Percentiles rank a stretch among this genome's conserved stretches.
These are phyloP conservation scores for Phyllosticta capitalensis DNA, from an alignment of 2,329 filamentous ascomycete species.

Conservation along the genomic window DNA sequence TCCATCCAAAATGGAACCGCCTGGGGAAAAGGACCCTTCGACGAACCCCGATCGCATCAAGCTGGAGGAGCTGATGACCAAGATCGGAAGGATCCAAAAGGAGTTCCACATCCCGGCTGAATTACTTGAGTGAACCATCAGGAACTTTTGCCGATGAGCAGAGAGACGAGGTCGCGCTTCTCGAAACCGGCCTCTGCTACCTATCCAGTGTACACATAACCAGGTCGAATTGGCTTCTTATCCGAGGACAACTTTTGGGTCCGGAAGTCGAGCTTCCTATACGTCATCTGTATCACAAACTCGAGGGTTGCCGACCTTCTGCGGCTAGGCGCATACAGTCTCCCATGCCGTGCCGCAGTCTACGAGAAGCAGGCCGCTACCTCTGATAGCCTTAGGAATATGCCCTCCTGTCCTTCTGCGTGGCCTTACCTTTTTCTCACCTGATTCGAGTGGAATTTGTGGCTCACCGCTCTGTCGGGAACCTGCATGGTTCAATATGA, in stretches of 20 bases:
- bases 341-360: neutral
- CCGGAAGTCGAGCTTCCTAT: neutral
- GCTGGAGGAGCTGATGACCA: slow-evolving; percentile 14
- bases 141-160: neutral
- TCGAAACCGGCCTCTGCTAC: neutral
- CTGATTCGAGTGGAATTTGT: neutral
- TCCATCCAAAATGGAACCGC: slow-evolving; percentile 31
- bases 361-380: neutral
- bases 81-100: slow-evolving; percentile 24
- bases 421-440: neutral
- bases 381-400: neutral
- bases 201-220: neutral
- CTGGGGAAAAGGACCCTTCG: slow-evolving; percentile 12
- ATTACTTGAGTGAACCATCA: slow-evolving; percentile 14
- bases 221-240: neutral
- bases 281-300: neutral
- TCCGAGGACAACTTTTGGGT: neutral
- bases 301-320: neutral
- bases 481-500: neutral
- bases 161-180: neutral
- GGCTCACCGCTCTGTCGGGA: neutral
- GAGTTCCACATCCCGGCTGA: slow-evolving; percentile 26
- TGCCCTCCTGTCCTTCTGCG: neutral
- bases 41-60: slow-evolving; percentile 3
- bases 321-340: neutral